Evolutionary conservation across 164 flowering plant species (phyloP).

Genomic region (Santalum album): DNA sequence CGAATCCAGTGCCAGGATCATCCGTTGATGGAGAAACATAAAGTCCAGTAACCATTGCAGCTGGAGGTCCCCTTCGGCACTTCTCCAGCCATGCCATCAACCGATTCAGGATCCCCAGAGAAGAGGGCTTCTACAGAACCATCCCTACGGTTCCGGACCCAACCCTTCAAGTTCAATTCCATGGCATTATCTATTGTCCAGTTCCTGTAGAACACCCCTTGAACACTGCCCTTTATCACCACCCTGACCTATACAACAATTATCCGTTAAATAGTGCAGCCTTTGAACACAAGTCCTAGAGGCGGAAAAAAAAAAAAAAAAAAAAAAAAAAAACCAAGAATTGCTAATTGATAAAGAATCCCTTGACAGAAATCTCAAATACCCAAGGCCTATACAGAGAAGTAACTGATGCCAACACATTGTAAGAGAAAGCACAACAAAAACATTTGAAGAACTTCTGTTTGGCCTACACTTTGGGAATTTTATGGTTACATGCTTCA

Average conservation of each 20-base stretch:
- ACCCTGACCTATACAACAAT: constrained; percentile 50
- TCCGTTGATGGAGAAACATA: constrained; percentile 54
- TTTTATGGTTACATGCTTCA: no score
- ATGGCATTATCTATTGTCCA: constrained; percentile 85
- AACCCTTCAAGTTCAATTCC: constrained; percentile 54
- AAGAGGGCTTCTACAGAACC: constrained; percentile 67
- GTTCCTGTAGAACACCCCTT: constrained; percentile 79
- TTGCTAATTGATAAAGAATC: no score
- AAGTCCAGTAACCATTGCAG: constrained; percentile 60
- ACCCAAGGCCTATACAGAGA: no score
- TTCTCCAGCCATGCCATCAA: constrained; percentile 71
- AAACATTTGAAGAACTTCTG: no score
- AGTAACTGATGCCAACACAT: no score
- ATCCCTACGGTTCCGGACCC: constrained; percentile 57
- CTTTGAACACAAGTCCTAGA: no score
- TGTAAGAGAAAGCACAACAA: no score
- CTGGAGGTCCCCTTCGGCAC: constrained; percentile 75
- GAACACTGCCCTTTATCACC: constrained; percentile 71
- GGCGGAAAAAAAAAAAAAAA: no score
- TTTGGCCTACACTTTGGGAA: no score
- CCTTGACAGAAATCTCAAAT: no score
- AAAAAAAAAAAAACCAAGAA: no score
- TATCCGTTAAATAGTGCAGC: background rate
- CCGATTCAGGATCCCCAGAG: constrained; percentile 53
- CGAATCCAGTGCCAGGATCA: constrained; percentile 60